Evolutionary conservation across 768 basidiomycete genomes (phyloP).

Genomic region (Suillus occidentalis): DNA sequence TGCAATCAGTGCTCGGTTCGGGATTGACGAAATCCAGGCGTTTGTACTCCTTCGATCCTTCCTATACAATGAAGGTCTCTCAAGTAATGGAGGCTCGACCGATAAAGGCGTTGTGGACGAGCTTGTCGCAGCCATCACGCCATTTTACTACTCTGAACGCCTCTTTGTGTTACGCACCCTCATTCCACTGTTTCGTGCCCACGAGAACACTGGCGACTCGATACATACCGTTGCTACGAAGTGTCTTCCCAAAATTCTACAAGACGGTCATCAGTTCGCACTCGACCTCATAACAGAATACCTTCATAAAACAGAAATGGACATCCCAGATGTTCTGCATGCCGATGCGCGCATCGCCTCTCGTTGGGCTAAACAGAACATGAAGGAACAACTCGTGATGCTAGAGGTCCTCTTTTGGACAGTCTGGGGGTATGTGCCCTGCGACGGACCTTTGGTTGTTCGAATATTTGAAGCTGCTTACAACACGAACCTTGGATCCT

Average conservation of each 20-base stretch:
- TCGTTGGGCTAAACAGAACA: constrained; percentile 72
- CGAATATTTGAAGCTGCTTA: constrained; percentile 59
- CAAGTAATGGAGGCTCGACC: constrained; percentile 47
- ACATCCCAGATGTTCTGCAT: constrained; percentile 59
- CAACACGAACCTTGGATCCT: constrained; percentile 40
- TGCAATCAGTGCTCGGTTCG: constrained; percentile 70
- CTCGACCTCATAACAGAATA: constrained; percentile 25
- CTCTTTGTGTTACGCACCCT: constrained; percentile 68
- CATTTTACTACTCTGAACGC: constrained; percentile 82
- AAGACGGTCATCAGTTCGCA: constrained; percentile 65
- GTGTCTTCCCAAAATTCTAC: constrained; percentile 58
- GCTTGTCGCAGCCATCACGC: constrained; percentile 68
- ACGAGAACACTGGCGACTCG: constrained; percentile 55
- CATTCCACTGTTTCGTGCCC: constrained; percentile 73
- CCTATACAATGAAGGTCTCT: constrained; percentile 74
- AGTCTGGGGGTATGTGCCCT: constrained; percentile 46
- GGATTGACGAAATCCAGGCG: constrained; percentile 81
- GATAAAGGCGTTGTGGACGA: constrained; percentile 45
- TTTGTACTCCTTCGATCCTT: constrained; percentile 74
- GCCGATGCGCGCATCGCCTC: constrained; percentile 58
- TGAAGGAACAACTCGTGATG: constrained; percentile 75
- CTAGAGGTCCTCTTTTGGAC: constrained; percentile 85
- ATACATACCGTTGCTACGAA: constrained; percentile 54
- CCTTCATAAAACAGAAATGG: constrained; percentile 39
- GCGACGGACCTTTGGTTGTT: constrained; percentile 64